phyloP scores from a whole-genome alignment of 371 early-diverging fungal species.

The Circinella minor region DNA sequence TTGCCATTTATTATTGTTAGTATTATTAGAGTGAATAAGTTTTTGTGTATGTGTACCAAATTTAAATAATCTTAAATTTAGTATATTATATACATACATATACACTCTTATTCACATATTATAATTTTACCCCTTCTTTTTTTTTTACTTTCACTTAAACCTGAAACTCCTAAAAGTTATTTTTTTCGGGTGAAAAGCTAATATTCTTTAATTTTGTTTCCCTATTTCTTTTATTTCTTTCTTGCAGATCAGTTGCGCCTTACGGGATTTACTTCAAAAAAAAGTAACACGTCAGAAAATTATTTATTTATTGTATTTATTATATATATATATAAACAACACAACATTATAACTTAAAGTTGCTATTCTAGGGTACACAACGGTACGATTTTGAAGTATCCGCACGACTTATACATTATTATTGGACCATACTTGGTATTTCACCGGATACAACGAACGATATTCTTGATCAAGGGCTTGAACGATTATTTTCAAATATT shows the following conservation, averaged over 20 bases:
- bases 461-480: conserved; percentile 15
- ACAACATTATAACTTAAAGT: conserved; percentile 9
- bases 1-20: not conserved
- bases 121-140: not conserved
- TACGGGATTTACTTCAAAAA: conserved; percentile 26
- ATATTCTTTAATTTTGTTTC: not conserved
- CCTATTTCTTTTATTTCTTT: not conserved
- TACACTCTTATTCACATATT: not conserved
- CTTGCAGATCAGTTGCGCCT: conserved; percentile 30
- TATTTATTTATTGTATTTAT: not conserved
- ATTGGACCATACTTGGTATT: conserved; percentile 23
- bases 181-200: not conserved
- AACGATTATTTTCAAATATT: conserved; percentile 8
- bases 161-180: conserved; percentile 7
- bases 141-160: conserved; percentile 3
- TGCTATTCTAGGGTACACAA: conserved; percentile 11
- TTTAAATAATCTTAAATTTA: not conserved
- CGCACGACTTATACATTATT: conserved; percentile 26
- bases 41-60: not conserved
- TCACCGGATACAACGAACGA: conserved; percentile 10
- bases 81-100: not conserved
- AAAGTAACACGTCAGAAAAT: conserved; percentile 19
- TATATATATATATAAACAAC: not conserved
- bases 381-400: conserved; percentile 21
- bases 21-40: not conserved